Conservation (phyloP, 306 rosid species). For the Begonia masoniana region DNA sequence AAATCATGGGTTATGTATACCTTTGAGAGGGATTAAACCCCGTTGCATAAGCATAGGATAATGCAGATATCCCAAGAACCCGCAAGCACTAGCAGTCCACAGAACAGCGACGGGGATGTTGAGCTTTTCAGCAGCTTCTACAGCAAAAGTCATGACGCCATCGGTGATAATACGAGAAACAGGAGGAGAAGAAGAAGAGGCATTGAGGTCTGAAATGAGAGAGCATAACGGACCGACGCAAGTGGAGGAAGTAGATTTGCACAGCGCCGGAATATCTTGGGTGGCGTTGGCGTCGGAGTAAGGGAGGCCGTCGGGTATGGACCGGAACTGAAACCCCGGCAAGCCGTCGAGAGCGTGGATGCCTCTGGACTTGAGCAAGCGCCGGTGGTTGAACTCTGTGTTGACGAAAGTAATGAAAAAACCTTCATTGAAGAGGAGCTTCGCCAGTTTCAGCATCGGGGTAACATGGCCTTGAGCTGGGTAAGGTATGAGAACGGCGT, state of each 20-base stretch:
- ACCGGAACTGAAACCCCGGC: background rate
- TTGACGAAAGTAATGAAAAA: constrained; percentile 9
- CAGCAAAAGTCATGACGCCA: constrained; percentile 4
- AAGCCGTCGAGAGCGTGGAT: background rate
- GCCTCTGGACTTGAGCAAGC: background rate
- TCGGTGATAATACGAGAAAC: constrained; percentile 6
- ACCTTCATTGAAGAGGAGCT: constrained; percentile 3
- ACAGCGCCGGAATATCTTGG: constrained; percentile 4
- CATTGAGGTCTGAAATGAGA: constrained; percentile 1
- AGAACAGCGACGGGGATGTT: constrained; percentile 25
- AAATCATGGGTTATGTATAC: background rate
- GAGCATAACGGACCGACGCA: background rate
- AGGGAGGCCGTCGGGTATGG: constrained; percentile 5
- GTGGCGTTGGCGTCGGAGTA: background rate
- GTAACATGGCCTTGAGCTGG: constrained; percentile 7
- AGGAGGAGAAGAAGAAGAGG: background rate
- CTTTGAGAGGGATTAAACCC: constrained; percentile 27
- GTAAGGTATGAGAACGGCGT: constrained; percentile 5
- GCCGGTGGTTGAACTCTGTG: constrained; percentile 6
- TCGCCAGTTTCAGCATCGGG: constrained; percentile 3
- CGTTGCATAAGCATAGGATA: constrained; percentile 18
- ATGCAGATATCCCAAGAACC: constrained; percentile 23
- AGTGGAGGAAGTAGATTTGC: background rate
- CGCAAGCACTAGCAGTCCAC: constrained; percentile 28
- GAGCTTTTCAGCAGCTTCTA: constrained; percentile 16